Base-by-base conservation (phyloP, 2,329 filamentous ascomycete genomes). In the Sclerotinia minor region DNA sequence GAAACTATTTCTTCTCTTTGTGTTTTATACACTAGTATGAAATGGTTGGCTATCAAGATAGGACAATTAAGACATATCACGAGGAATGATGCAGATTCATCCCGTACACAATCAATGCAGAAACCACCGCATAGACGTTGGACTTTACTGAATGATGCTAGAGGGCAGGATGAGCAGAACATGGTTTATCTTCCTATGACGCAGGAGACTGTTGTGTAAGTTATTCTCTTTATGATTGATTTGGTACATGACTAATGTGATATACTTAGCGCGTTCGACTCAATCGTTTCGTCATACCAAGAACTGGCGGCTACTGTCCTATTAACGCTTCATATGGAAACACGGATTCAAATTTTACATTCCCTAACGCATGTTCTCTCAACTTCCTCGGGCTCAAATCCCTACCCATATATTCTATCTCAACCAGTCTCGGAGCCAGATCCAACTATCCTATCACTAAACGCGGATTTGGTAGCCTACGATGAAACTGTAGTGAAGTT, bases 21-120 rank as follows among this genome's bases (percentile, higher is more conserved):
- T 73, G 85, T 97, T 50, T 82, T 99, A 47, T 96, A 97, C 78
- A 97, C 94, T 61, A 97, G 94, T 81, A 96, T 98, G 92, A 95
- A 96, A 82, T 99, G 95, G 95, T 86, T 99, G 47, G 89, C 91
- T 26, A 89, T 89, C 73, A 95, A 94, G 79, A 88, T 96, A 53
- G 82, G 84, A n/a, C 84, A 91, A 68, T 83, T 99, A 65, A 87
- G 95, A 53, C 89, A 94, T 75, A 92, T 97, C 74, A 94, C 92
- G 26, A 83, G 85, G 64, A 87, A 90, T 69, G 87, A 91, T 57
- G 85, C 87, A 49, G 87, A 92, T 78, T 87, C 87, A 44, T 85
- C 87, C 71, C 80, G 83, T 53, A 73, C 70, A 11, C 47, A 52
- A 50, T 70, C 73, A 8, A 71, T 74, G 66, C 73, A 73, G 50